A percentile compares a stretch with the other conserved stretches of the same genome.
phyloP scores from a whole-genome alignment of 2,329 filamentous ascomycete species.

The Mollisia scopiformis region DNA sequence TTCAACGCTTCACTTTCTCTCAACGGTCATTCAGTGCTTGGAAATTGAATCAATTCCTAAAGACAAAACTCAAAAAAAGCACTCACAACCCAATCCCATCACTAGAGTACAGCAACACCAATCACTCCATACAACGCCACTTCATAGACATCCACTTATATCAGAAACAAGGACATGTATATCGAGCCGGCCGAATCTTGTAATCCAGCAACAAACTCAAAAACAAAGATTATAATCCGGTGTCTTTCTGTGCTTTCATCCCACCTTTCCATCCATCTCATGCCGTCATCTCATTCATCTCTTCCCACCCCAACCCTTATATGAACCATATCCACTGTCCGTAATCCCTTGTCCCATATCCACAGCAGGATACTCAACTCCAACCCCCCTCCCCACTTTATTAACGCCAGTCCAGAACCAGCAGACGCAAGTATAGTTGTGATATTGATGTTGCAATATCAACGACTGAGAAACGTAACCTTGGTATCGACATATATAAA shows the following conservation, averaged over 20 bases:
- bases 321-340: background rate
- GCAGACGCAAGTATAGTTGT: conserved; percentile 12
- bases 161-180: background rate
- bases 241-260: background rate
- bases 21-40: no score
- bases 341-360: background rate
- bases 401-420: conserved; percentile 28
- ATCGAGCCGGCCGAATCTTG: background rate
- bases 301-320: background rate
- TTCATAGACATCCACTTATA: background rate
- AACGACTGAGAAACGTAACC: conserved; percentile 9
- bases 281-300: background rate
- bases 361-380: background rate
- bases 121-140: conserved; percentile 10
- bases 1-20: no score
- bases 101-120: conserved; percentile 11
- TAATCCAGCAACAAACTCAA: background rate
- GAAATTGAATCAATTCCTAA: conserved; percentile 2
- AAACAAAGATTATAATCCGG: background rate
- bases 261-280: background rate
- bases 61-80: background rate
- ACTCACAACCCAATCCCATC: background rate
- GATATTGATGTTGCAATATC: conserved; percentile 6
- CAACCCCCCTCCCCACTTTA: conserved; percentile 8
- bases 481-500: conserved; percentile 15